Evolutionary conservation across 176 grass and related monocot species (phyloP).

Genomic region (Melocanna baccifera): DNA sequence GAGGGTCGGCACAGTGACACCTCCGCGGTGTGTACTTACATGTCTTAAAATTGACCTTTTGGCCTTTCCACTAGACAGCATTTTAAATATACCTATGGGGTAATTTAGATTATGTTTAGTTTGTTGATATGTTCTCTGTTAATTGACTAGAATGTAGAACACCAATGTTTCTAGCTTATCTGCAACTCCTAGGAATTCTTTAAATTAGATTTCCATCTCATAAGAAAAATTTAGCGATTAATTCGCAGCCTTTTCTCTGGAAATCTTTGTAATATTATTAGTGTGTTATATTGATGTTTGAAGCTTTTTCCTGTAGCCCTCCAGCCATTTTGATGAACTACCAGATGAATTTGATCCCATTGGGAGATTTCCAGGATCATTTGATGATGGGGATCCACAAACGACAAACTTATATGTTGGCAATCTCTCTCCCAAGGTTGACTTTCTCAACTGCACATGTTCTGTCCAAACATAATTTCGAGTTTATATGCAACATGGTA

Average conservation of each 20-base stretch:
- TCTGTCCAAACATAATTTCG: constrained; percentile 1
- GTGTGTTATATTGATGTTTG: constrained; percentile 26
- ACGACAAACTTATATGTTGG: constrained; percentile 99
- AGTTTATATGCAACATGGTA: constrained; percentile 13
- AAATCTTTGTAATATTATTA: constrained; percentile 14
- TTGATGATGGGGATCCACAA: constrained; percentile 95
- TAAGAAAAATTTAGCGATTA: constrained; percentile 6
- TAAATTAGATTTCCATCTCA: not conserved
- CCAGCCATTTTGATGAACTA: constrained; percentile 88
- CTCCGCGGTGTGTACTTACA: constrained; percentile 54
- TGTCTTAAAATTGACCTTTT: constrained; percentile 11
- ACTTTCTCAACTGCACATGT: constrained; percentile 4
- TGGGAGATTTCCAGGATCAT: constrained; percentile 80
- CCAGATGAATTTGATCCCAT: constrained; percentile 89
- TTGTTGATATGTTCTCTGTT: constrained; percentile 8
- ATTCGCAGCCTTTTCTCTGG: constrained; percentile 1
- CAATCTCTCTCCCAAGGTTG: constrained; percentile 91
- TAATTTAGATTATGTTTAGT: constrained; percentile 17
- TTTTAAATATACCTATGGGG: not conserved
- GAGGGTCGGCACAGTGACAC: constrained; percentile 73
- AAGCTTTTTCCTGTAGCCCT: constrained; percentile 48
- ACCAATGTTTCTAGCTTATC: not conserved
- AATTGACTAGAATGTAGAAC: constrained; percentile 1
- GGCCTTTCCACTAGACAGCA: not conserved
- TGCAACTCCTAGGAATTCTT: not conserved